These are phyloP conservation scores for Colletotrichum karsti DNA, from an alignment of 2,329 filamentous ascomycete genomes.

Conservation along the genomic window DNA sequence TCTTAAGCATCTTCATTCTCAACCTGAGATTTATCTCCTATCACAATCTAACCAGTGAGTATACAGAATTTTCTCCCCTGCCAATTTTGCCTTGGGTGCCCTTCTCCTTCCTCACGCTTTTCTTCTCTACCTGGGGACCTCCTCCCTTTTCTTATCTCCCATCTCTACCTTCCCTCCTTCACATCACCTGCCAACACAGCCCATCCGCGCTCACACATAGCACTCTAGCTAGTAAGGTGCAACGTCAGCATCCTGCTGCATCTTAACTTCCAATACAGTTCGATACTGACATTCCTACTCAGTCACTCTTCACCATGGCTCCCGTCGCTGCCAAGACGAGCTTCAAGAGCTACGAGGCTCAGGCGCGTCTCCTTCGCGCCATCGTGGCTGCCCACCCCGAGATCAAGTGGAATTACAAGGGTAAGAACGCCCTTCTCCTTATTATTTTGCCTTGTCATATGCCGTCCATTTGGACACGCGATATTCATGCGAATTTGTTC, in stretches of 20 bases:
- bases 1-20: background rate
- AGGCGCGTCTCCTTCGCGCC: slow-evolving; percentile 67
- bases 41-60: background rate
- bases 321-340: slow-evolving; percentile 53
- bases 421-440: slow-evolving; percentile 50
- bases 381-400: slow-evolving; percentile 65
- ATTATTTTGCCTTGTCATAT: background rate
- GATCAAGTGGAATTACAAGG: slow-evolving; percentile 67
- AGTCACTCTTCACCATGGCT: slow-evolving; percentile 50
- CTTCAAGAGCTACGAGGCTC: slow-evolving; percentile 68
- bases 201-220: background rate
- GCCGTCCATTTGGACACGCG: background rate
- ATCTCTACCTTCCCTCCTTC: background rate
- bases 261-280: background rate
- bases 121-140: background rate
- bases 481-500: background rate
- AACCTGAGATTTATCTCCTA: background rate
- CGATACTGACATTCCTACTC: background rate
- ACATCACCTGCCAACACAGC: background rate
- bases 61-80: background rate
- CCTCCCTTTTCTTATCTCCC: background rate
- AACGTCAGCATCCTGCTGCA: background rate
- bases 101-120: background rate
- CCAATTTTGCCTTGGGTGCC: background rate
- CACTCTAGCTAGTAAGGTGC: background rate